These are phyloP conservation scores for Macrophomina tecta DNA, from an alignment of 2,329 filamentous ascomycete species.

Conservation along the genomic window DNA sequence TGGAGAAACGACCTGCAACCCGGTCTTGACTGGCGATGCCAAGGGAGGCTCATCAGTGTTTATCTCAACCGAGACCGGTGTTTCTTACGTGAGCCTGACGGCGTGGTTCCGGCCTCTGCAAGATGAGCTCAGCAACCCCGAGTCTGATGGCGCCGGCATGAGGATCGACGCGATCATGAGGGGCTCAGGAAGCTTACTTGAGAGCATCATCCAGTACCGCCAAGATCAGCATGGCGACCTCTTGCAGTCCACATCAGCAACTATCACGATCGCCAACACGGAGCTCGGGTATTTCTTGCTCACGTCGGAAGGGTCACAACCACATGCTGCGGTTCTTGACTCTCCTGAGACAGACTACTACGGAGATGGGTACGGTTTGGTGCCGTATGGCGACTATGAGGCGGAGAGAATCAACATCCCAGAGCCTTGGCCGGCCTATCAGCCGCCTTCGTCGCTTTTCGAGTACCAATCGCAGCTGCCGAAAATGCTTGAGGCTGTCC, in stretches of 20 bases:
- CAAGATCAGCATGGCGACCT: slow-evolving; percentile 41
- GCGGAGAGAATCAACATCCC: slow-evolving; percentile 16
- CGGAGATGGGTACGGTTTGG: slow-evolving; percentile 44
- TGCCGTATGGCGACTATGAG: slow-evolving; percentile 59
- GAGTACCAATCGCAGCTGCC: slow-evolving; percentile 64
- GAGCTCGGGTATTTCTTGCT: slow-evolving; percentile 65
- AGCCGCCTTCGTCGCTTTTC: slow-evolving; percentile 64
- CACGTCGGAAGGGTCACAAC: slow-evolving; percentile 54
- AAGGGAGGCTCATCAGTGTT: slow-evolving; percentile 65
- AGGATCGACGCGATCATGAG: slow-evolving; percentile 63
- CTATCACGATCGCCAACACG: slow-evolving; percentile 61
- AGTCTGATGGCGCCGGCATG: slow-evolving; percentile 59
- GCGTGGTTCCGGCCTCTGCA: slow-evolving; percentile 64
- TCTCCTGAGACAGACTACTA: slow-evolving; percentile 43
- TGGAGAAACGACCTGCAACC: slow-evolving; percentile 46
- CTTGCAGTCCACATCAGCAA: slow-evolving; percentile 42
- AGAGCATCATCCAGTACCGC: slow-evolving; percentile 50
- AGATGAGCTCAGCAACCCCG: slow-evolving; percentile 60
- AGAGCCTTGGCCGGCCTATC: slow-evolving; percentile 70
- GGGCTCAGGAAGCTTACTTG: slow-evolving; percentile 55
- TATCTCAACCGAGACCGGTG: slow-evolving; percentile 60
- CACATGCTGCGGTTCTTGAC: slow-evolving; percentile 60
- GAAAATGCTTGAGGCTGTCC: slow-evolving; percentile 62
- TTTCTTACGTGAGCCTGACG: slow-evolving; percentile 61
- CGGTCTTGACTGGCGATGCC: slow-evolving; percentile 63